These are phyloP conservation scores for Entomortierella parvispora DNA, from an alignment of 192 early-diverging fungal genomes.

Conservation along the genomic window DNA sequence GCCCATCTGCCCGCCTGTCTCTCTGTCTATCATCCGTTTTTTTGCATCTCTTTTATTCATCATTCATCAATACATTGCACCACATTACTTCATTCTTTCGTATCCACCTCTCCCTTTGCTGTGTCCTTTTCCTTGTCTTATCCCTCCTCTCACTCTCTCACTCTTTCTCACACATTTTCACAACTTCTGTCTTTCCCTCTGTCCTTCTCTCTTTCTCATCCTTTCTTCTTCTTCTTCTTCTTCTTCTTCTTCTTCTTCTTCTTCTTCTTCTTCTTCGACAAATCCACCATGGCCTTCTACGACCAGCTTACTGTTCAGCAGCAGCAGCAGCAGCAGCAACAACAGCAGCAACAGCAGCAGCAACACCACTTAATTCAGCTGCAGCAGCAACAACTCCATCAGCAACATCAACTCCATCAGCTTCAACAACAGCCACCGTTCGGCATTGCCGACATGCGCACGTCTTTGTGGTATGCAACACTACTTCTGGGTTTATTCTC, in stretches of 20 bases:
- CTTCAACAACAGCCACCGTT: neutral
- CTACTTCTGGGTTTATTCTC: no score
- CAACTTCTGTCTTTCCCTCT: neutral
- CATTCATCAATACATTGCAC: no score
- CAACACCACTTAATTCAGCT: neutral
- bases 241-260: neutral
- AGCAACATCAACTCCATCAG: neutral
- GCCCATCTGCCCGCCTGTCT: no score
- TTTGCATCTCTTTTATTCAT: no score
- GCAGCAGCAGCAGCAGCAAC: constrained; percentile 4
- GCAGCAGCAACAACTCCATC: no score
- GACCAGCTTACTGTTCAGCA: constrained; percentile 1
- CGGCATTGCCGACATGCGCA: no score
- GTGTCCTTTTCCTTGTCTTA: no score
- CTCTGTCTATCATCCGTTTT: no score
- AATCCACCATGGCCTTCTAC: constrained; percentile 4
- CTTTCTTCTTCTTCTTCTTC: no score
- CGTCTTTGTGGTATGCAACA: no score
- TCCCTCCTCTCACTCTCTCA: neutral
- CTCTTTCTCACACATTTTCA: neutral
- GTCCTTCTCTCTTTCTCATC: neutral
- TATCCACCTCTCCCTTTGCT: no score
- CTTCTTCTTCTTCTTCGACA: neutral
- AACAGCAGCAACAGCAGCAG: constrained; percentile 4
- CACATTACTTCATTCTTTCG: neutral